Evolutionary conservation across 192 early-diverging fungal genomes (phyloP), one percentile per base, ranked within the genome.

Genomic region (Coemansia sp.): DNA sequence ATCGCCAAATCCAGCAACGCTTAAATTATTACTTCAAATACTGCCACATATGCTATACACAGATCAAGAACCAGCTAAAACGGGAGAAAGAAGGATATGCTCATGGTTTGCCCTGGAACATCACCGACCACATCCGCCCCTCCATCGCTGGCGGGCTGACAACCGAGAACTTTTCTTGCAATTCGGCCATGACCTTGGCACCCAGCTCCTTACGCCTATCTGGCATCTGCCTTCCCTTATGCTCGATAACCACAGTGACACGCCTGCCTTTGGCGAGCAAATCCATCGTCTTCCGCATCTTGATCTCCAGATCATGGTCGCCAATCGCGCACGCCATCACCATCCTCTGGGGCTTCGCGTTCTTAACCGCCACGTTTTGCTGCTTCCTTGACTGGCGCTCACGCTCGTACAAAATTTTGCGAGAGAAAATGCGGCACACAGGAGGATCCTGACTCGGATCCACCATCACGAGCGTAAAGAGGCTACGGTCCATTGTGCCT

Each of bases 371-470:
- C 12, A 42, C 46, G 18, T 35, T 65, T 20, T 37, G 23, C 31
- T 58, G 52, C 67, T 74, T 73, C 45, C 46, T 59, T 18, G 71
- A 61, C 45, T 59, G 46, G 39, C 68, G 56, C 61, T 74, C 77
- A 20, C 61, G 59, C 49, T 79, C 77, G 48, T 79, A 74, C 29
- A 79, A 42, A 0, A 74, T 35, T 52, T 74, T 74, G 58, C 71
- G 71, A 39, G 61, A 70, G 30, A 66, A 79, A 25, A 79, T 12
- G 8, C 71, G 71, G 48, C 77, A 79, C n/a, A 63, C 61, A 13
- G 77, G 77, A 33, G 68, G 70, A 7, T 58, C 15, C 33, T 37
- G 34, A 8, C 43, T 26, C 5, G 61, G n/a, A 20, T 79, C 68
- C 10, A 74, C 77, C 40, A 74, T 29, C 16, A 74, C 60, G 30